Base-by-base conservation (phyloP, 2,329 filamentous ascomycete genomes). In the Trichoderma koningii region DNA sequence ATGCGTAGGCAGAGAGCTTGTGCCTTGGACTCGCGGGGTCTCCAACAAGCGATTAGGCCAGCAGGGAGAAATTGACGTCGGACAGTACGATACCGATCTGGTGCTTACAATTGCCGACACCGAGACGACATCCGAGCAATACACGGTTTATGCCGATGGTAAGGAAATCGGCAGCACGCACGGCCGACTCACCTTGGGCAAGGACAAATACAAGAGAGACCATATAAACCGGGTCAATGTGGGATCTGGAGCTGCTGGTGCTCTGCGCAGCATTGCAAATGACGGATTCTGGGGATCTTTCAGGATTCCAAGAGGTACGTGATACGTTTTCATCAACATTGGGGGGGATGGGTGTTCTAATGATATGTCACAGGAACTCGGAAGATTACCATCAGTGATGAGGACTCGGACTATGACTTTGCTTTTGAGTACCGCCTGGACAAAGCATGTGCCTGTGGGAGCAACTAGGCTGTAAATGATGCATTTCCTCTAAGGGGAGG, bases 261-360 rank as follows among this genome's bases (percentile, higher is more conserved):
- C 60, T 19, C n/a, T 55, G 10, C 23, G 51, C 19, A 63, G 60
- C 12, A 63, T 63, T n/a, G 41, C 60, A 0, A 63, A 63, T 3
- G 60, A 63, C 26, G 60, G 60, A 7, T 55, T 63, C 15, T 63
- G 60, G 60, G 60, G 60, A 1, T 45, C 50, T 7, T 63, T 63
- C 41, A 50, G 26, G 38, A 63, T 63, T 47, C 60, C 50, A 2
- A 63, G 52, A 52, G 50, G 60, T 63, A n/a, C n/a, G n/a, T n/a
- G n/a, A n/a, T n/a, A n/a, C n/a, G n/a, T n/a, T n/a, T n/a, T n/a
- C n/a, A n/a, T n/a, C 21, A 23, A 23, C 21, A 23, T 23, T 23
- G 21, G 3, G 21, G 3, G 21, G 21, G 2, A 2, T 23, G 21
- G 3, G 21, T 23, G n/a, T 15, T 9, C 56, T 60, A 19, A 60